Conservation (phyloP, 2,329 filamentous ascomycete species). For the Chlorencoelia australis region DNA sequence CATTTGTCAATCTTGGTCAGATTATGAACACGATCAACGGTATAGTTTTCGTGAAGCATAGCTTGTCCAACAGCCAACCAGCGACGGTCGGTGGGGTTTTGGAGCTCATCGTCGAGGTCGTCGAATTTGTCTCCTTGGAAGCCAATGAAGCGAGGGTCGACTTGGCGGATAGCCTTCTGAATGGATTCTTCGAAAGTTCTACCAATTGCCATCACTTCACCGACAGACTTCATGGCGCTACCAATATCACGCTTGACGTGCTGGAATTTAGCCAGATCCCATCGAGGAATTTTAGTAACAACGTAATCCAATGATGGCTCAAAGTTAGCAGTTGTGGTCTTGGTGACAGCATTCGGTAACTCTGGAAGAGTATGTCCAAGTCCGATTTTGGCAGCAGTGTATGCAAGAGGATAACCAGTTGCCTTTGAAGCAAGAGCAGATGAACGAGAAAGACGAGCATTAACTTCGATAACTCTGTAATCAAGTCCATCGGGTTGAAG, state of each 20-base stretch:
- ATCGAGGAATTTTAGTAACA: slow-evolving; percentile 96
- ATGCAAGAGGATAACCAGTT: slow-evolving; percentile 92
- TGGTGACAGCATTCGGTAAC: slow-evolving; percentile 94
- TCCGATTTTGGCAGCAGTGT: slow-evolving; percentile 96
- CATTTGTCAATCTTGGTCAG: slow-evolving; percentile 98
- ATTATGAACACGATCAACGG: slow-evolving; percentile 83
- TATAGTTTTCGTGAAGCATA: slow-evolving; percentile 94
- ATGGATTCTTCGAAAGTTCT: slow-evolving; percentile 98
- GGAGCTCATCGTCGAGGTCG: slow-evolving; percentile 78
- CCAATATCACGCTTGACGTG: slow-evolving; percentile 97
- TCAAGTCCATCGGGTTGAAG: slow-evolving; percentile 93
- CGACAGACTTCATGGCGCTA: slow-evolving; percentile 97
- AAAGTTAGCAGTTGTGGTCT: slow-evolving; percentile 98
- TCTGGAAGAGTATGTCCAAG: slow-evolving; percentile 91
- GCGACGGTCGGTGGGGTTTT: slow-evolving; percentile 89
- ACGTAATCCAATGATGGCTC: slow-evolving; percentile 96
- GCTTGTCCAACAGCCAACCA: slow-evolving; percentile 97
- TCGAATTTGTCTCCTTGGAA: slow-evolving; percentile 96
- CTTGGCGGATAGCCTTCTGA: slow-evolving; percentile 96
- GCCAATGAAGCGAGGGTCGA: slow-evolving; percentile 83
- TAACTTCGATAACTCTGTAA: slow-evolving; percentile 98
- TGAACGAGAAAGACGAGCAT: slow-evolving; percentile 93
- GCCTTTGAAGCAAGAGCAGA: slow-evolving; percentile 96
- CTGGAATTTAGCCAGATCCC: slow-evolving; percentile 98
- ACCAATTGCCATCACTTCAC: slow-evolving; percentile 98